phyloP scores from a whole-genome alignment of 306 rosid genomes.

The cucumber (Cucumis sativus) region Cucumber_9930_V3 NC_026657.2:11148501-11149000 shows the following conservation, averaged over 20 bases:
- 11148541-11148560: no score
- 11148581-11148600: no score
- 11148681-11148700: no score
- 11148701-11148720: neutral
- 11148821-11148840: conserved; percentile 35
- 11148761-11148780: neutral
- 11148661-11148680: neutral
- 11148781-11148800: neutral
- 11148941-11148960: neutral
- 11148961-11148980: neutral
- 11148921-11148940: neutral
- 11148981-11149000: no score
- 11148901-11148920: conserved; percentile 4
- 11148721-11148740: neutral
- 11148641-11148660: neutral
- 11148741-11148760: neutral
- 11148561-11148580: no score
- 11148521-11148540: no score
- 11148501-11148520: no score
- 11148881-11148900: conserved; percentile 5
- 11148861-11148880: neutral
- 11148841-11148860: conserved; percentile 33
- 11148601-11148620: no score
- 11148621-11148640: no score
- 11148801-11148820: conserved; percentile 53